Evolutionary conservation across 768 basidiomycete species (phyloP).

Genomic region (Leccinum subgranulosum): DNA sequence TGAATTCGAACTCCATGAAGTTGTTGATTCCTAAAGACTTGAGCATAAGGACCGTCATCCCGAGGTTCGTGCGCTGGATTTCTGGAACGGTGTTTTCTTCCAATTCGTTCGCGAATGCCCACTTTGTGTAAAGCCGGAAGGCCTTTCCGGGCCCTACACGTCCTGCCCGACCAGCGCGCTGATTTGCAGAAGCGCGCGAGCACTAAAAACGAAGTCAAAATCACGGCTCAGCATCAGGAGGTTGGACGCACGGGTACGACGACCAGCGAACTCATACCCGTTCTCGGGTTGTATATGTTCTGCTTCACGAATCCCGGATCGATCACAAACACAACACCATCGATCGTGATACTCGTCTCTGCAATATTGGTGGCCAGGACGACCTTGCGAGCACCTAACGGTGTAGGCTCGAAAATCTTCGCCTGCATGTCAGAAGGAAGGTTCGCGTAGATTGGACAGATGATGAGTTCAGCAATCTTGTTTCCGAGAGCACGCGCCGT

Average conservation of each 20-base stretch:
- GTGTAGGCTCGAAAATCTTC: conserved; percentile 99
- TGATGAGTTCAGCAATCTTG: conserved; percentile 90
- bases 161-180: conserved; percentile 94
- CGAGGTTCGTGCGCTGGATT: conserved; percentile 97
- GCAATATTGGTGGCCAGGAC: conserved; percentile 99
- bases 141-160: conserved; percentile 98
- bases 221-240: not conserved
- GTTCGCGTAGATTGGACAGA: conserved; percentile 98
- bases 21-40: conserved; percentile 99
- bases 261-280: conserved; percentile 95
- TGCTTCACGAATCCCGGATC: conserved; percentile 99
- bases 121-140: conserved; percentile 98
- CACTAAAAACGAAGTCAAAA: conserved; percentile 49
- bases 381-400: conserved; percentile 93
- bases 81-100: conserved; percentile 98
- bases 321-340: conserved; percentile 98
- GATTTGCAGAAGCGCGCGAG: conserved; percentile 95
- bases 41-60: conserved; percentile 90
- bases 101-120: conserved; percentile 94
- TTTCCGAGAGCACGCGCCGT: conserved; percentile 93
- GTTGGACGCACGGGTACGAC: conserved; percentile 80
- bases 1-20: conserved; percentile 96
- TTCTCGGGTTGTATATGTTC: conserved; percentile 97
- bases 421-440: conserved; percentile 99
- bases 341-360: conserved; percentile 99